A percentile compares a stretch with the other conserved stretches of the same genome.
Conservation (phyloP, 768 basidiomycete genomes). For the Auricularia cornea region DNA sequence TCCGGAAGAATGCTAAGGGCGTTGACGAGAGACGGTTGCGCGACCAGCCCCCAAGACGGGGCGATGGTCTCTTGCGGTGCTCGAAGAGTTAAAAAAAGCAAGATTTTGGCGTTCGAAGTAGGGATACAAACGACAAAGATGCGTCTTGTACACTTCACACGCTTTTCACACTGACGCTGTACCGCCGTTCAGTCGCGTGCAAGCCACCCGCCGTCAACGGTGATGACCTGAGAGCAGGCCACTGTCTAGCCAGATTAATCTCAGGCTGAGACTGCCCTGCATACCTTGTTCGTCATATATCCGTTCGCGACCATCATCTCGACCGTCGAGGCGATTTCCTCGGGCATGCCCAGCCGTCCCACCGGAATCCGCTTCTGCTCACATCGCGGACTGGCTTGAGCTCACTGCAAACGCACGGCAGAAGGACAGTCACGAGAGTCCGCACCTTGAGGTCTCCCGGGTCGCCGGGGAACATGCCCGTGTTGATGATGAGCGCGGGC, state of each 20-base stretch:
- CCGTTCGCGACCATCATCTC: slow-evolving; percentile 41
- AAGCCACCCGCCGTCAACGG: neutral
- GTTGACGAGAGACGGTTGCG: too few species aligned
- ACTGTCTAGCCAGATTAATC: too few species aligned
- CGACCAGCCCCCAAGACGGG: too few species aligned
- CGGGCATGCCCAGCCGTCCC: slow-evolving; percentile 41
- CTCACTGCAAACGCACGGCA: too few species aligned
- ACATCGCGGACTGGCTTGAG: neutral
- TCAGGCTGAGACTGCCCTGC: neutral
- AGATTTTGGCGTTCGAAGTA: too few species aligned
- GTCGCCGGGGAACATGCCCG: slow-evolving; percentile 4
- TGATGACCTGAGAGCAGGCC: neutral
- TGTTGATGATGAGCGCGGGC: slow-evolving; percentile 36
- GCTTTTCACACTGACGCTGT: neutral
- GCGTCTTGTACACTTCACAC: neutral
- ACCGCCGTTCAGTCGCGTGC: neutral
- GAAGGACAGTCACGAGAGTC: slow-evolving; percentile 2
- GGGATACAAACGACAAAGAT: too few species aligned
- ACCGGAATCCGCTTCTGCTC: slow-evolving; percentile 39
- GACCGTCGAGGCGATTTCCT: slow-evolving; percentile 45
- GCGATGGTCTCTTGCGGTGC: too few species aligned
- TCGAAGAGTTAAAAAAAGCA: too few species aligned
- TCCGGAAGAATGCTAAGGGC: too few species aligned
- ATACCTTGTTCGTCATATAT: slow-evolving; percentile 52
- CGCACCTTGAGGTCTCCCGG: slow-evolving; percentile 27